Percentiles rank a stretch among this genome's conserved stretches.
phyloP scores from a whole-genome alignment of 768 basidiomycete species.

The Gymnopilus junonius region DNA sequence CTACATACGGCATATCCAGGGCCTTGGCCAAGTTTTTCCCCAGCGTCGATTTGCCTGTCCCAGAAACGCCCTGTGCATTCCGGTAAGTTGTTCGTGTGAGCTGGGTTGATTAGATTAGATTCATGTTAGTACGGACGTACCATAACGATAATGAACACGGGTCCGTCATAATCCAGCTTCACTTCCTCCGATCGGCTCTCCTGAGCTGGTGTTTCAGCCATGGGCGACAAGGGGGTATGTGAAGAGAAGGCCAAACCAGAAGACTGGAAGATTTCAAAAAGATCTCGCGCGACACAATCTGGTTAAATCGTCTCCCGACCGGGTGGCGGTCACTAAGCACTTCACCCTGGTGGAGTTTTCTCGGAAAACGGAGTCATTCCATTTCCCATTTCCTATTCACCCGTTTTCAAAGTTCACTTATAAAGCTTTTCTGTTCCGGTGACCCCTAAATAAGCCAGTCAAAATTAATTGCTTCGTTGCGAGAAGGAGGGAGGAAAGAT shows the following conservation, averaged over 20 bases:
- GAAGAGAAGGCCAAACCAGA: neutral
- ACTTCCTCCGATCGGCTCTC: neutral
- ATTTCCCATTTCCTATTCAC: no score
- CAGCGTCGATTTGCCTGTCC: slow-evolving; percentile 75
- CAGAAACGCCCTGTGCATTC: slow-evolving; percentile 64
- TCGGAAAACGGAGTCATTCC: neutral
- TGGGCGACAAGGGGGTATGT: neutral
- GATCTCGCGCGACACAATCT: neutral
- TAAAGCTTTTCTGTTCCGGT: neutral
- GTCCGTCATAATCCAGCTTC: neutral
- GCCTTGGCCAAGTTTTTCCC: slow-evolving; percentile 63
- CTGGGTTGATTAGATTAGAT: neutral
- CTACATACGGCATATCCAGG: slow-evolving; percentile 77
- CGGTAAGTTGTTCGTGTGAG: neutral
- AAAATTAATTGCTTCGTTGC: no score
- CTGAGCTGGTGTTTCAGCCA: neutral
- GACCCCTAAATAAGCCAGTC: neutral
- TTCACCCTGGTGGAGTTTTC: neutral
- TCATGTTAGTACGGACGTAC: slow-evolving; percentile 28
- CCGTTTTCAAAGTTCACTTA: no score
- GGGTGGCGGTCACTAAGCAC: neutral
- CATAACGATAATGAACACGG: slow-evolving; percentile 53
- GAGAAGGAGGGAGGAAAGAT: no score
- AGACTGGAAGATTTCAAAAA: neutral
- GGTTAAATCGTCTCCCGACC: neutral